Evolutionary conservation across 352 stramenopile genomes (phyloP).

Genomic region (Phytophthora nicotianae): DNA sequence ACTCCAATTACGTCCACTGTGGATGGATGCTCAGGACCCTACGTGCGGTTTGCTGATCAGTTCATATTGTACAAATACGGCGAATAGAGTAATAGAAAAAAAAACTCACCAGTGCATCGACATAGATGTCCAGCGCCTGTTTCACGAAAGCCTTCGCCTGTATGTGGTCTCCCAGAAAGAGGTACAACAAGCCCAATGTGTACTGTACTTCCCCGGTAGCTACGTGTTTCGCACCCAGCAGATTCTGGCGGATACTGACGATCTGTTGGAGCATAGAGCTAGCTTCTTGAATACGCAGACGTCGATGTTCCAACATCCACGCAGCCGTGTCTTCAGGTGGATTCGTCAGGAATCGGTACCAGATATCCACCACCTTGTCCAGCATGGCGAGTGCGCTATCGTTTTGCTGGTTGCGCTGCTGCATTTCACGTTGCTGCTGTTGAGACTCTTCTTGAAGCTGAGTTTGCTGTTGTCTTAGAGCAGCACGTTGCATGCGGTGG

Average conservation of each 20-base stretch:
- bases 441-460: conserved; percentile 22
- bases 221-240: conserved; percentile 55
- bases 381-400: conserved; percentile 72
- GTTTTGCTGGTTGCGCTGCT: conserved; percentile 36
- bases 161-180: conserved; percentile 56
- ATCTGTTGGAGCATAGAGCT: conserved; percentile 67
- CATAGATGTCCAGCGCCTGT: conserved; percentile 63
- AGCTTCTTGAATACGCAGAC: conserved; percentile 61
- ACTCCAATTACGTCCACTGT: conserved; percentile 62
- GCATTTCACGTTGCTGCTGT: conserved; percentile 36
- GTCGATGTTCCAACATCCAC: conserved; percentile 70
- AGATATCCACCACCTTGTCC: conserved; percentile 84
- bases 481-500: conserved; percentile 45
- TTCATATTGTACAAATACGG: conserved; percentile 1
- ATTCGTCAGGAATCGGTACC: conserved; percentile 78
- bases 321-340: conserved; percentile 62
- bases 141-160: conserved; percentile 58
- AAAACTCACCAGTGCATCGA: conserved; percentile 53
- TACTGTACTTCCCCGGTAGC: conserved; percentile 67
- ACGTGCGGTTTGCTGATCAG: conserved; percentile 2
- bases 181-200: conserved; percentile 57
- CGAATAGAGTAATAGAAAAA: conserved; percentile 19
- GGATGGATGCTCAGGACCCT: conserved; percentile 65
- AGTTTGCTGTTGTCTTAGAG: conserved; percentile 25
- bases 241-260: conserved; percentile 37